These are phyloP conservation scores for Wakefieldia striispora DNA, from an alignment of 768 basidiomycete genomes.

Conservation along the genomic window DNA sequence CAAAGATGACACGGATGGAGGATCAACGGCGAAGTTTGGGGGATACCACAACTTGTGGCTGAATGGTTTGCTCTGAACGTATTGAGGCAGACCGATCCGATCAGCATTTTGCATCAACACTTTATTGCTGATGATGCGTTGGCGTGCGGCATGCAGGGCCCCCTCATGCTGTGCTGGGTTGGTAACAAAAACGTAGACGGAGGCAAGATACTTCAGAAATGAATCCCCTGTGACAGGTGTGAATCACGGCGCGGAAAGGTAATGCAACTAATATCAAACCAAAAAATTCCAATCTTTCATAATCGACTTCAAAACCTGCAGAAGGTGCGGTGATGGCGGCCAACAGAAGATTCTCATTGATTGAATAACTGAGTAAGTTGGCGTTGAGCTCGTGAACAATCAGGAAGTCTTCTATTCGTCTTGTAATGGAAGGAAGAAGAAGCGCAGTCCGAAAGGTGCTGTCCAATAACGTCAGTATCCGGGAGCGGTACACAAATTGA, in stretches of 20 bases:
- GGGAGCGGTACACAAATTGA: conserved; percentile 19
- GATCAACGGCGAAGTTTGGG: conserved; percentile 38
- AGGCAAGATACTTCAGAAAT: conserved; percentile 76
- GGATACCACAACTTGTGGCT: conserved; percentile 66
- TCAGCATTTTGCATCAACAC: conserved; percentile 55
- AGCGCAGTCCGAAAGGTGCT: conserved; percentile 69
- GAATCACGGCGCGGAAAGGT: conserved; percentile 22
- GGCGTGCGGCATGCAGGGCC: conserved; percentile 61
- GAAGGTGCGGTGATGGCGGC: conserved; percentile 71
- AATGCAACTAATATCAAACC: conserved; percentile 43
- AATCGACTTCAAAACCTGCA: conserved; percentile 67
- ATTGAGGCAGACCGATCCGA: conserved; percentile 62
- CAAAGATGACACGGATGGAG: conserved; percentile 13
- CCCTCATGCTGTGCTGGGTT: conserved; percentile 66
- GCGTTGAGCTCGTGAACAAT: conserved; percentile 79
- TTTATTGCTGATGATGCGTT: conserved; percentile 74
- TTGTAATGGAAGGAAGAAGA: conserved; percentile 72
- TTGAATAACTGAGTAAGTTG: conserved; percentile 57
- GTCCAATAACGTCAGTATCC: conserved; percentile 20
- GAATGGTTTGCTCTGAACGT: conserved; percentile 72
- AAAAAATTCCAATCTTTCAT: conserved; percentile 81
- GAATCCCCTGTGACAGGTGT: conserved; percentile 56
- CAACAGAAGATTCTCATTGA: conserved; percentile 60
- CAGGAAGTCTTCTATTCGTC: conserved; percentile 69
- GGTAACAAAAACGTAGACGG: conserved; percentile 71